Conservation (phyloP, 495 filamentous ascomycete species). For the Delitschia confertaspora region DNA sequence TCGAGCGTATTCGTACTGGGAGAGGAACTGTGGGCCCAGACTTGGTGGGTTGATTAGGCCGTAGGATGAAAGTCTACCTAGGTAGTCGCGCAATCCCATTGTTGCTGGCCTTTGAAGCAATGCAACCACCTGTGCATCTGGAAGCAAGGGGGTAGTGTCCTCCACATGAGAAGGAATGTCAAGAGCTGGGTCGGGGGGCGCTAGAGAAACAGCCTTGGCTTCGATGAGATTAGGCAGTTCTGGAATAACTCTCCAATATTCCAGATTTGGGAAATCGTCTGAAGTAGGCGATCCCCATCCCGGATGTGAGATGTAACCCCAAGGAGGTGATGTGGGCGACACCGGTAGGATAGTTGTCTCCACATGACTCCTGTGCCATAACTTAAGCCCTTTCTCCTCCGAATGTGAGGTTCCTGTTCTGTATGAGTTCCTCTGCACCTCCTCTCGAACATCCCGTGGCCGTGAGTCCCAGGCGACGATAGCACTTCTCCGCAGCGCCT, state of each 20-base stretch:
- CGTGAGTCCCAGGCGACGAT: conserved; percentile 69
- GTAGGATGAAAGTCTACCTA: conserved; percentile 58
- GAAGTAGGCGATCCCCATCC: conserved; percentile 81
- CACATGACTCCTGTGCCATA: conserved; percentile 13
- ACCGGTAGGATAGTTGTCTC: conserved; percentile 31
- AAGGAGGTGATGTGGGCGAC: conserved; percentile 45
- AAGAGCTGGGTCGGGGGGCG: conserved; percentile 50
- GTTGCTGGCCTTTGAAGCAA: conserved; percentile 59
- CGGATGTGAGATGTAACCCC: conserved; percentile 74
- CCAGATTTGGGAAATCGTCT: conserved; percentile 63
- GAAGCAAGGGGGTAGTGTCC: conserved; percentile 26
- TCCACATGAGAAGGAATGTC: conserved; percentile 6
- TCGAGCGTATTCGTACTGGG: conserved; percentile 70
- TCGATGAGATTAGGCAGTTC: conserved; percentile 91
- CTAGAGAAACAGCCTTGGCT: conserved; percentile 78
- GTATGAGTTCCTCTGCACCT: conserved; percentile 12
- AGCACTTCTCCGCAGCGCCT: conserved; percentile 62
- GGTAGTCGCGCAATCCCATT: conserved; percentile 76
- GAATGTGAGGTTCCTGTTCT: conserved; percentile 10
- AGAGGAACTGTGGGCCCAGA: conserved; percentile 55
- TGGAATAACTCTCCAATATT: conserved; percentile 69
- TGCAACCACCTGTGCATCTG: conserved; percentile 56
- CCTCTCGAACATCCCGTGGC: conserved; percentile 47
- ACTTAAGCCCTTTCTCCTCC: conserved; percentile 14
- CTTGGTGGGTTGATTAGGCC: conserved; percentile 53